Base-by-base conservation (phyloP, 495 filamentous ascomycete genomes). In the Aspergillus mulundensis region DNA sequence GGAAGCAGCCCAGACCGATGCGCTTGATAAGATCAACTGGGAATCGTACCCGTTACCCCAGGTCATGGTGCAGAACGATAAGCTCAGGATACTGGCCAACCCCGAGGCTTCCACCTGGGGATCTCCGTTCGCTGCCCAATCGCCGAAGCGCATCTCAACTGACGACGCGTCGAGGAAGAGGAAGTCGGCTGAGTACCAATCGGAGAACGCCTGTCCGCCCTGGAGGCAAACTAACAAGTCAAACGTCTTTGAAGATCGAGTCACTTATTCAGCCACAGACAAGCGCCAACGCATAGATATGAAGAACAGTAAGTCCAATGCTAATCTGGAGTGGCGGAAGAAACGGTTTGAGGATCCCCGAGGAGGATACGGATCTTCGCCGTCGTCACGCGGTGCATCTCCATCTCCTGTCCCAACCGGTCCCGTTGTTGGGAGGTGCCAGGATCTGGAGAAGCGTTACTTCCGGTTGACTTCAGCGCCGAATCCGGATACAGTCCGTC, bases 401-500 rank as follows among this genome's bases (percentile, higher is more conserved):
- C 82, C 87, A 14, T 79, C 74, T 25, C 78, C 82, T 25, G 67
- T 44, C 54, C 75, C 81, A 28, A 70, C 77, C 47, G 94, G 92
- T 48, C 92, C 94, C 12, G 83, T 97, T 24, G 83, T 96, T 42
- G 94, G 94, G 56, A 85, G 86, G 32, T 93, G 86, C 73, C 78
- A 89, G 74, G 77, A 76, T n/a, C 74, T 97, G 48, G 91, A 97
- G 73, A 99, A 99, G 77, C 83, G 80, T 61, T 99, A 96, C 68
- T 88, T 97, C 65, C 90, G 94, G 23, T 79, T 99, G 69, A 99
- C 94, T 7, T 84, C 91, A 39, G 82, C 90, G 3, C 93, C 94
- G 1, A 88, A 91, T 54, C 86, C 94, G 23, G 82, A 89, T 57
- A 83, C 84, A 50, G 94, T 99, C 32, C 91, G 94, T 16, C 95